Evolutionary conservation across 352 stramenopile species (phyloP).

Genomic region (Elongisporangium senticosum): DNA sequence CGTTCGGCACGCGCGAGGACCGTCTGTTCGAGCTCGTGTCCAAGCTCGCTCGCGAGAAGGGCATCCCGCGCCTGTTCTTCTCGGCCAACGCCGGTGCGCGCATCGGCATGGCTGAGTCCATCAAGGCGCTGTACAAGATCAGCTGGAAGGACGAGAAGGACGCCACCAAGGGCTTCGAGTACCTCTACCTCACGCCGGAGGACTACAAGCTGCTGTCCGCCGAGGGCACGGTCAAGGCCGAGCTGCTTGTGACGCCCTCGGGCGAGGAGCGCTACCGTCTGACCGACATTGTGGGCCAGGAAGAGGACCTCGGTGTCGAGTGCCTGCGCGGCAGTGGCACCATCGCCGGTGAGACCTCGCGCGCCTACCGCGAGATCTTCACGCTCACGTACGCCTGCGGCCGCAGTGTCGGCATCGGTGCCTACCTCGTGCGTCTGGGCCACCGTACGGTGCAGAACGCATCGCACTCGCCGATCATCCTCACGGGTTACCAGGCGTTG

Average conservation of each 20-base stretch:
- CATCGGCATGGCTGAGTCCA: slow-evolving; percentile 97
- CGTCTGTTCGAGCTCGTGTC: slow-evolving; percentile 98
- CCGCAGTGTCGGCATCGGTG: slow-evolving; percentile 98
- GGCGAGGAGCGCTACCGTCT: slow-evolving; percentile 92
- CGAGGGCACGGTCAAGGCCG: slow-evolving; percentile 87
- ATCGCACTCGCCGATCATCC: slow-evolving; percentile 97
- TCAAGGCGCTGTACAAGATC: slow-evolving; percentile 98
- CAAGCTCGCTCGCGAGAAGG: slow-evolving; percentile 90
- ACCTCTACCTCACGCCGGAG: slow-evolving; percentile 94
- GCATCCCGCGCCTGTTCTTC: slow-evolving; percentile 97
- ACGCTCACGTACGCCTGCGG: slow-evolving; percentile 99
- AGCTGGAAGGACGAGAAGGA: slow-evolving; percentile 96
- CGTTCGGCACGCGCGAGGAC: slow-evolving; percentile 99
- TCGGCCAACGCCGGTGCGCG: slow-evolving; percentile 98
- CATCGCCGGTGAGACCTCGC: slow-evolving; percentile 98
- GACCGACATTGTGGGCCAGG: slow-evolving; percentile 97
- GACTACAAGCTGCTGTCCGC: slow-evolving; percentile 92
- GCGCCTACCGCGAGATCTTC: slow-evolving; percentile 98
- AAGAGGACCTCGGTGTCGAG: slow-evolving; percentile 98
- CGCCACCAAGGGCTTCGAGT: slow-evolving; percentile 98
- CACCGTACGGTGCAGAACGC: slow-evolving; percentile 99
- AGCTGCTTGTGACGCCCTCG: slow-evolving; percentile 47
- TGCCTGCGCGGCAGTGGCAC: slow-evolving; percentile 98
- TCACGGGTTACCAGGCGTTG: slow-evolving; percentile 99
- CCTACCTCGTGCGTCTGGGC: slow-evolving; percentile 98